Conservation (phyloP, 768 basidiomycete species). For the Suillus weaverae region DNA sequence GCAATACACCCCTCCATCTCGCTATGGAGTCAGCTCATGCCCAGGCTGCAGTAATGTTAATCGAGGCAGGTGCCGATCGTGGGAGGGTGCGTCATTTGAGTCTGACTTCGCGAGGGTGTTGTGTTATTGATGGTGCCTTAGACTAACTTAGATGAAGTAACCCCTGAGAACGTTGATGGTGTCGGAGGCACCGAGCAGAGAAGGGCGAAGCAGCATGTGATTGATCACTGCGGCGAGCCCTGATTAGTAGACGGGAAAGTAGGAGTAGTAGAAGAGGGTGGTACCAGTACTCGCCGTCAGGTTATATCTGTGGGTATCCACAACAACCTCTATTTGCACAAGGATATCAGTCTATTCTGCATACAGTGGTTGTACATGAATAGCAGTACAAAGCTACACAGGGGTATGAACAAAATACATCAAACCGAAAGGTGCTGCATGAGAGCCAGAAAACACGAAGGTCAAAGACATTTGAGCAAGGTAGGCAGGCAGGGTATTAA, state of each 20-base stretch:
- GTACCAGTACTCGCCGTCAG: constrained; percentile 7
- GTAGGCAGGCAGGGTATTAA: not conserved
- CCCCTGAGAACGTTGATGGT: constrained; percentile 87
- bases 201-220: constrained; percentile 72
- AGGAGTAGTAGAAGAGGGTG: constrained; percentile 31
- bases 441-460: not conserved
- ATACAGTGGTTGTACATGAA: not conserved
- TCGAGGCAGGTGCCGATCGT: constrained; percentile 95
- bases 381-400: not conserved
- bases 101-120: not conserved
- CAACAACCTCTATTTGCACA: not conserved
- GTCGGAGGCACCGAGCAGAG: constrained; percentile 91
- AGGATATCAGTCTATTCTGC: not conserved
- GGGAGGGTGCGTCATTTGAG: constrained; percentile 58
- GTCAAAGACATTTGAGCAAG: not conserved
- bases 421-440: not conserved
- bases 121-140: constrained; percentile 29
- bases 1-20: constrained; percentile 95
- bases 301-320: not conserved
- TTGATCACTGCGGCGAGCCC: constrained; percentile 65
- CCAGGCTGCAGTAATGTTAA: constrained; percentile 84
- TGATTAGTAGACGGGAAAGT: constrained; percentile 33
- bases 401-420: not conserved
- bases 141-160: constrained; percentile 82
- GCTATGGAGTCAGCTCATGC: constrained; percentile 97